A percentile compares a stretch with the other conserved stretches of the same genome.
Conservation (phyloP, 1,284 basidiomycete genomes). For the Moniliella sp. region DNA sequence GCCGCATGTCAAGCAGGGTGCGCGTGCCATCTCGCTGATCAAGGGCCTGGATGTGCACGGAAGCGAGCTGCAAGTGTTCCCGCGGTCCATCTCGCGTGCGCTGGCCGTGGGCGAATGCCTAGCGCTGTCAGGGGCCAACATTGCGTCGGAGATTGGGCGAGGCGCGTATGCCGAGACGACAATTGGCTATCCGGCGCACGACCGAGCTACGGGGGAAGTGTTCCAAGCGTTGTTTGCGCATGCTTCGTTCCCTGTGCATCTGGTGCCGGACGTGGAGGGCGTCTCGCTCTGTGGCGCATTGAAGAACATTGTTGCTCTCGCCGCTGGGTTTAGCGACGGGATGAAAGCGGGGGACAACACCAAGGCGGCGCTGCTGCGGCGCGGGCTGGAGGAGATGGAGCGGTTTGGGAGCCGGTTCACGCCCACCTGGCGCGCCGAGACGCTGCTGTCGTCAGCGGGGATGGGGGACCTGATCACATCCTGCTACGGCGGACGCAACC, state of each 20-base stretch:
- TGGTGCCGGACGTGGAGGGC: too few species aligned
- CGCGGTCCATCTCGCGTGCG: constrained; percentile 40
- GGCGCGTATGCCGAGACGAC: constrained; percentile 42
- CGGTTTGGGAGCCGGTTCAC: constrained; percentile 41
- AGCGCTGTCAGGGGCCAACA: constrained; percentile 43
- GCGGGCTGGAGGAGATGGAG: constrained; percentile 35
- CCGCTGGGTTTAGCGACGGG: constrained; percentile 42
- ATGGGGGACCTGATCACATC: constrained; percentile 44
- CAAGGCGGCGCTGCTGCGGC: constrained; percentile 44
- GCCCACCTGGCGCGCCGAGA: constrained; percentile 38
- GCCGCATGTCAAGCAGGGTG: constrained; percentile 18
- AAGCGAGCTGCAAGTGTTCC: too few species aligned
- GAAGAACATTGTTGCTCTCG: constrained; percentile 43
- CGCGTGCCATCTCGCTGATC: constrained; percentile 32
- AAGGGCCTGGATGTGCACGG: constrained; percentile 34
- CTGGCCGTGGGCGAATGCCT: constrained; percentile 39
- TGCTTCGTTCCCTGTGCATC: too few species aligned
- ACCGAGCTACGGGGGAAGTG: constrained; percentile 18
- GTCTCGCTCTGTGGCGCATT: constrained; percentile 42
- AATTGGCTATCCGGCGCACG: constrained; percentile 40
- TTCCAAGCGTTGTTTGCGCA: too few species aligned
- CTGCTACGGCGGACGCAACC: constrained; percentile 42
- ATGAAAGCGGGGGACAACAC: constrained; percentile 42
- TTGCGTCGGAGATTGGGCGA: constrained; percentile 41
- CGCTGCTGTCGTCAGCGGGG: constrained; percentile 40